Conservation (phyloP, 2,329 filamentous ascomycete genomes). For the Diaporthe vaccinii region DNA sequence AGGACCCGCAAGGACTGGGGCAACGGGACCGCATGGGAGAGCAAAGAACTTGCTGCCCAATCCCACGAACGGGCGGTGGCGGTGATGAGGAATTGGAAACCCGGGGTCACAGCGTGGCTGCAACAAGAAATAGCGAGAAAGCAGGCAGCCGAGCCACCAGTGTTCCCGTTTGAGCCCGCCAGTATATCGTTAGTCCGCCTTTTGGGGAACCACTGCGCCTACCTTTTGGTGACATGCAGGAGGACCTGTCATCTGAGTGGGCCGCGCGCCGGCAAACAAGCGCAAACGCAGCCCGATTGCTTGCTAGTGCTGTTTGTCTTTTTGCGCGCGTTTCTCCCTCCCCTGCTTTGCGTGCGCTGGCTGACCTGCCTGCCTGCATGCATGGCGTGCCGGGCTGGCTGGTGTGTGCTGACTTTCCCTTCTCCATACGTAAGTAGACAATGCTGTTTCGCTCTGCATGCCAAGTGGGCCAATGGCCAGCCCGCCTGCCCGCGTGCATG, state of each 20-base stretch:
- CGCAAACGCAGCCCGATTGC: conserved; percentile 19
- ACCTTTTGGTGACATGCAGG: conserved; percentile 2
- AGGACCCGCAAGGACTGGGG: conserved; percentile 18
- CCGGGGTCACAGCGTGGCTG: not conserved
- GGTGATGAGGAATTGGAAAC: not conserved
- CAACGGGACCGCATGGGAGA: not conserved
- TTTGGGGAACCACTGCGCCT: conserved; percentile 20
- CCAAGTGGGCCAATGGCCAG: conserved; percentile 12
- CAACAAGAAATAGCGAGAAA: not conserved
- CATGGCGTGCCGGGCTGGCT: not conserved
- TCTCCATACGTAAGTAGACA: not conserved
- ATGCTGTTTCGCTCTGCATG: conserved; percentile 20
- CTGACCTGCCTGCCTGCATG: not conserved
- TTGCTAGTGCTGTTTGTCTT: not conserved
- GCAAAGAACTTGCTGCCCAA: not conserved
- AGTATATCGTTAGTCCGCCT: not conserved
- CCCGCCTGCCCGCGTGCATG: conserved; percentile 15
- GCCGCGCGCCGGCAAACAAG: conserved; percentile 11
- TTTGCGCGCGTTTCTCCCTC: conserved; percentile 28
- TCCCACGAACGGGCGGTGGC: not conserved
- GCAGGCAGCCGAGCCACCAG: conserved; percentile 15
- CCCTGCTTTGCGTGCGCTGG: conserved; percentile 12
- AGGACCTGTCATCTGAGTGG: conserved; percentile 13
- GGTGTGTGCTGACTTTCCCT: conserved; percentile 8
- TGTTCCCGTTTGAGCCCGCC: not conserved